Conservation (phyloP, 2,329 filamentous ascomycete genomes). For the Fusarium keratoplasticum region DNA sequence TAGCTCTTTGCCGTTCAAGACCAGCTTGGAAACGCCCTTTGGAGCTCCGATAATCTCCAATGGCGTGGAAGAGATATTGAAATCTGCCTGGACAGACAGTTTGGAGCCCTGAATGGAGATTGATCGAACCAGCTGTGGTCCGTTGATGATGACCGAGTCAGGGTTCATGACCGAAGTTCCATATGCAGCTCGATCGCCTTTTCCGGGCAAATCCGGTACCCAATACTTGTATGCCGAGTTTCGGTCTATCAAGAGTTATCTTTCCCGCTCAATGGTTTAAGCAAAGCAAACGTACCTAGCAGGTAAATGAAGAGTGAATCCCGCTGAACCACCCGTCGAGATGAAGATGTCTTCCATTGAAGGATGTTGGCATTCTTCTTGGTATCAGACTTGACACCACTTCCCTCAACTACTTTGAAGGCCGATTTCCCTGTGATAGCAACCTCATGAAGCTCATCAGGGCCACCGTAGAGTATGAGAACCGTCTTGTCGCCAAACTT, state of each 20-base stretch:
- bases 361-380: constrained; percentile 39
- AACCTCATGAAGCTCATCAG: constrained; percentile 72
- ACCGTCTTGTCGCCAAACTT: constrained; percentile 69
- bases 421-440: constrained; percentile 53
- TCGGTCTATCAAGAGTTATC: constrained; percentile 59
- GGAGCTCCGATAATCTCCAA: constrained; percentile 77
- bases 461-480: constrained; percentile 72
- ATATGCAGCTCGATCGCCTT: constrained; percentile 40
- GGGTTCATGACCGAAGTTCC: constrained; percentile 51
- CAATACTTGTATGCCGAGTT: constrained; percentile 77
- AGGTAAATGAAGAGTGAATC: constrained; percentile 57
- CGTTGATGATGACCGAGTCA: constrained; percentile 63
- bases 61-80: constrained; percentile 72
- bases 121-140: constrained; percentile 72
- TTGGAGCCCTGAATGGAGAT: constrained; percentile 66
- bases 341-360: constrained; percentile 47
- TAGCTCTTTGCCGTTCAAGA: constrained; percentile 54
- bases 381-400: constrained; percentile 41
- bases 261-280: rapidly evolving
- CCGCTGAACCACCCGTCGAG: constrained; percentile 48
- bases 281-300: constrained; percentile 41
- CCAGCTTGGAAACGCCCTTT: constrained; percentile 56
- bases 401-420: constrained; percentile 40
- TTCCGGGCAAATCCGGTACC: constrained; percentile 66
- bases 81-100: constrained; percentile 75